Percentiles rank a stretch among this genome's conserved stretches.
Conservation (phyloP, 352 stramenopile species). For the Phytophthora colocasiae region DNA sequence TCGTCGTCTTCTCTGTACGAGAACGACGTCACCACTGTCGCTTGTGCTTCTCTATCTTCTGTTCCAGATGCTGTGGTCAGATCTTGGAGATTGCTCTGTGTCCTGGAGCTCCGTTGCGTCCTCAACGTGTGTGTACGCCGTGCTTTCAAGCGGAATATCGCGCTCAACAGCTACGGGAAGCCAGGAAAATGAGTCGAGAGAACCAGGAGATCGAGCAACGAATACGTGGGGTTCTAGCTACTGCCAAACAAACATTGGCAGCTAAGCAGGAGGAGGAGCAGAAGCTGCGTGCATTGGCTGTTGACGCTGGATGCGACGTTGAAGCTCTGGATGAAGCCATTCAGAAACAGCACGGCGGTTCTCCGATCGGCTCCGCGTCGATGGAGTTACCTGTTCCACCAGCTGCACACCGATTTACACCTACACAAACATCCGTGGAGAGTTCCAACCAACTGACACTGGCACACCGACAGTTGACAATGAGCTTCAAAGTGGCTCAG, state of each 20-base stretch:
- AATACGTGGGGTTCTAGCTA: constrained; percentile 49
- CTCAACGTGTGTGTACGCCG: constrained; percentile 60
- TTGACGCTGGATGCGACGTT: constrained; percentile 55
- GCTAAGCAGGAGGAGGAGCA: constrained; percentile 49
- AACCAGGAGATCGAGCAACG: constrained; percentile 71
- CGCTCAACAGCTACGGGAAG: constrained; percentile 54
- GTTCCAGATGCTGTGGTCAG: constrained; percentile 53
- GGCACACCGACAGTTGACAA: constrained; percentile 71
- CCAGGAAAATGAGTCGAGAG: constrained; percentile 56
- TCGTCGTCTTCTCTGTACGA: constrained; percentile 45
- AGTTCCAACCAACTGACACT: constrained; percentile 67
- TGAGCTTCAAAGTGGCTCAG: constrained; percentile 75
- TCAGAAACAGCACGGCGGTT: constrained; percentile 48
- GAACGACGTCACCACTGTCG: constrained; percentile 75
- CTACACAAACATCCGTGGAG: constrained; percentile 60
- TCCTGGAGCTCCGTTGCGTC: constrained; percentile 59
- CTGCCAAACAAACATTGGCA: constrained; percentile 44
- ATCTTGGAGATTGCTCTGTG: constrained; percentile 67
- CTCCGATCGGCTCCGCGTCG: constrained; percentile 27
- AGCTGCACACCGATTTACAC: constrained; percentile 67
- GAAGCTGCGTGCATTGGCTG: constrained; percentile 52
- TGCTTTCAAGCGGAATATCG: constrained; percentile 66
- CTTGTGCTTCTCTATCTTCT: constrained; percentile 81
- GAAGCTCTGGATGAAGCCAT: constrained; percentile 57
- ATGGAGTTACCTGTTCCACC: constrained; percentile 61